Evolutionary conservation across 2,329 filamentous ascomycete species (phyloP), one percentile per base, ranked within the genome.

Genomic region (Akanthomyces muscarius): DNA sequence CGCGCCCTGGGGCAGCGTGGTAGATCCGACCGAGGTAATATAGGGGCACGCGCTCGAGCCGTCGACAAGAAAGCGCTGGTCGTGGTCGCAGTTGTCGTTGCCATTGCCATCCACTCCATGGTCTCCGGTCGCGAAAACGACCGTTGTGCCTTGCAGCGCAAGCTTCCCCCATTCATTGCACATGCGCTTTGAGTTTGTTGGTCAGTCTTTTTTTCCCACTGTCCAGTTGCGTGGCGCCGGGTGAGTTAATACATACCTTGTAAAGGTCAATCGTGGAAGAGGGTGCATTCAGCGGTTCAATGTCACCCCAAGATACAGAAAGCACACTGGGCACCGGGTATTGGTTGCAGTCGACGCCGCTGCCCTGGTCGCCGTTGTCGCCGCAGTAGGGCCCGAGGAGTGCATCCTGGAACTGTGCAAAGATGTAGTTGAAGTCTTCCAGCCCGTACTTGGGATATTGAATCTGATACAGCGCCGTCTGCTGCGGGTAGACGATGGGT

Each of bases 401-500:
- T 30, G 81, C 81, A 16, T 52, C 47, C 13, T 44, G 47, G n/a
- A 60, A 60, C 5, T 60, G 23, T 62, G 83, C 80, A 54, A 80
- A 76, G 68, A 83, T 73, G 36, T 45, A 33, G 36, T 50, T 50
- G 18, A 42, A 42, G 7, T 51, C 41, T 6, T 30, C 38, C 23
- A 30, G 18, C 8, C 45, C 38, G 18, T 33, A 48, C 44, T 53
- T 44, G 4, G 36, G 28, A 14, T 55, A 66, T 62, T 69, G 70
- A 18, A 69, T 36, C 47, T 60, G 48, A 13, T 51, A 60, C 10
- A 52, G 13, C 70, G 36, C 10, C 36, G 67, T 74, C 80, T 2
- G 80, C 68, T 83, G 81, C 1, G 82, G 82, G 70, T 78, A 83
- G 67, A 84, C 78, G 59, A 84, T 72, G 0, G 81, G 78, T 62